Conservation (phyloP, 805 yeast species). For the Zygoascus biomembranicola region DNA sequence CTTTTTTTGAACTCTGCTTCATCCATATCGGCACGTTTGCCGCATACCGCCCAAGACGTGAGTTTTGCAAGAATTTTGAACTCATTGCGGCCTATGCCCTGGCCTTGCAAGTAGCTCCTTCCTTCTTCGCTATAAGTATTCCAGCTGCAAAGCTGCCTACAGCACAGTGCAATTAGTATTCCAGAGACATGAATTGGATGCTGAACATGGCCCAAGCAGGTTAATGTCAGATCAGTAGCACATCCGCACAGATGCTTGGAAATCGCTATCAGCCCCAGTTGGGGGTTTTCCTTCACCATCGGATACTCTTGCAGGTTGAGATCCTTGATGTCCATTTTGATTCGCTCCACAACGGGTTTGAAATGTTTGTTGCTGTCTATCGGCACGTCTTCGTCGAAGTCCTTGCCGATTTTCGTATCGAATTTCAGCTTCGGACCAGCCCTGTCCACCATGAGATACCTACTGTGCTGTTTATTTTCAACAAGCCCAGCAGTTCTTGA, state of each 20-base stretch:
- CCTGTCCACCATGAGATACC: constrained; percentile 63
- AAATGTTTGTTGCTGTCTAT: background rate
- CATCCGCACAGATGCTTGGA: constrained; percentile 92
- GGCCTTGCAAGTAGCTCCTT: constrained; percentile 29
- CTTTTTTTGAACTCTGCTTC: constrained; percentile 30
- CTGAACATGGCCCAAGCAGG: constrained; percentile 43
- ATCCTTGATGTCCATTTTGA: constrained; percentile 76
- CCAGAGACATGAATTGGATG: constrained; percentile 33
- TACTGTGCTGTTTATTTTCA: background rate
- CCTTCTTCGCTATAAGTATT: constrained; percentile 45
- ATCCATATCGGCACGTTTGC: constrained; percentile 38
- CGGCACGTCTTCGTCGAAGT: constrained; percentile 27
- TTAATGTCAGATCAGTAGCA: constrained; percentile 80
- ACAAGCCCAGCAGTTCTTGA: constrained; percentile 13
- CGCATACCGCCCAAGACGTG: constrained; percentile 88
- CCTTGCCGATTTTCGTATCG: constrained; percentile 59
- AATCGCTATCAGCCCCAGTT: constrained; percentile 38
- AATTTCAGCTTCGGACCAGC: constrained; percentile 70
- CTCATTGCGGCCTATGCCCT: constrained; percentile 22
- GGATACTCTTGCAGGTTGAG: constrained; percentile 44
- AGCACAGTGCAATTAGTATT: constrained; percentile 81
- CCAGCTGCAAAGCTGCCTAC: constrained; percentile 75
- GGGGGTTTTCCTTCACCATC: background rate
- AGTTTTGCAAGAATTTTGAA: constrained; percentile 46
- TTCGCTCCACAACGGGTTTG: constrained; percentile 34